These are phyloP conservation scores for Teunomyces lycoperdinae DNA, from an alignment of 805 yeast species.

Conservation along the genomic window DNA sequence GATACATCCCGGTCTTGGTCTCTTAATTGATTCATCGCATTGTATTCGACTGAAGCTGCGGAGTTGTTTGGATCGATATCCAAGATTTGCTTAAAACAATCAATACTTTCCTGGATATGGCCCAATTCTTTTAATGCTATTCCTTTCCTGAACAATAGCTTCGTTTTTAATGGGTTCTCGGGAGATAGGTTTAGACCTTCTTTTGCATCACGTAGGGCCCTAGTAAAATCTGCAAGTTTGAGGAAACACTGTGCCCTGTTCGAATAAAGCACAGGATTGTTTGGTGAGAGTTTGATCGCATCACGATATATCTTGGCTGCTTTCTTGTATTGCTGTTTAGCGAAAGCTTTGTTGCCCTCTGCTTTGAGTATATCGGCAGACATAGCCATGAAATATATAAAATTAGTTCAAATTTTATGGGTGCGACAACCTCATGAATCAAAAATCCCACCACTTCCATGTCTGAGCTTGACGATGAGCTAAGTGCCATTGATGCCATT, in stretches of 20 bases:
- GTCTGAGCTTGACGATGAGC: slow-evolving; percentile 61
- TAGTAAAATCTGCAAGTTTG: slow-evolving; percentile 46
- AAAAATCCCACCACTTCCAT: not conserved
- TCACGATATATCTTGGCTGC: slow-evolving; percentile 56
- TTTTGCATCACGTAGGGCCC: slow-evolving; percentile 50
- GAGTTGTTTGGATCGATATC: slow-evolving; percentile 40
- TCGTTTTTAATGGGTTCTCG: slow-evolving; percentile 35
- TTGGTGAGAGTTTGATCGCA: slow-evolving; percentile 50
- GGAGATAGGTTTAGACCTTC: slow-evolving; percentile 41
- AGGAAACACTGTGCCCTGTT: slow-evolving; percentile 67
- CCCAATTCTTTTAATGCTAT: slow-evolving; percentile 33
- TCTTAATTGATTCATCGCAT: no score
- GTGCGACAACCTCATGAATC: no score
- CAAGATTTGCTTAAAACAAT: slow-evolving; percentile 35
- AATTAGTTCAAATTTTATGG: no score
- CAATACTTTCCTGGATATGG: slow-evolving; percentile 20
- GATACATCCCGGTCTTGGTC: no score
- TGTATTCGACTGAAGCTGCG: slow-evolving; percentile 32
- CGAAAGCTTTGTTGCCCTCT: slow-evolving; percentile 55
- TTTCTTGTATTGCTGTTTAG: slow-evolving; percentile 37
- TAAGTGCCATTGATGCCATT: slow-evolving; percentile 82
- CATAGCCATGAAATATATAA: not conserved
- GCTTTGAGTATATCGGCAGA: slow-evolving; percentile 32
- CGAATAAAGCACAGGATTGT: slow-evolving; percentile 57
- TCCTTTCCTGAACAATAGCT: slow-evolving; percentile 53